These are phyloP conservation scores for Leishmania lainsoni DNA, from an alignment of 208 protist genomes.

Conservation along the genomic window DNA sequence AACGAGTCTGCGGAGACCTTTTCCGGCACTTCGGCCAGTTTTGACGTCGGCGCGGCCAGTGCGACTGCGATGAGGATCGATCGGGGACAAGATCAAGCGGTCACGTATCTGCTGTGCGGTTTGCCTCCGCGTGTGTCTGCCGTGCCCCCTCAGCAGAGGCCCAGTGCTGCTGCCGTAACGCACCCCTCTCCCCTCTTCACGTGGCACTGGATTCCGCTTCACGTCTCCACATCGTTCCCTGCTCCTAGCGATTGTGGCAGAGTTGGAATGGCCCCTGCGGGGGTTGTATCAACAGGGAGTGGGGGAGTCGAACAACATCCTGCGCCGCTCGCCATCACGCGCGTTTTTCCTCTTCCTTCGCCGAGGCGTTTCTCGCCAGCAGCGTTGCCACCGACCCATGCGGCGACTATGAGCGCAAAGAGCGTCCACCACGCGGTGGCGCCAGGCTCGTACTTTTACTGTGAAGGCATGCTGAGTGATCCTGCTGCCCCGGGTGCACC, in stretches of 20 bases:
- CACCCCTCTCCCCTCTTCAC: neutral
- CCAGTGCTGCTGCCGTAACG: neutral
- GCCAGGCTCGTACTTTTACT: neutral
- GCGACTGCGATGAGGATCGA: neutral
- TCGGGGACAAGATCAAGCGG: neutral
- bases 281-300: neutral
- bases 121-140: neutral
- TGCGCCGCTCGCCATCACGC: neutral
- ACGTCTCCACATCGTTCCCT: neutral
- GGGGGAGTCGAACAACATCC: neutral
- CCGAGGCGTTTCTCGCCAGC: neutral
- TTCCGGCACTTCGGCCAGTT: neutral
- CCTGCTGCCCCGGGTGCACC: neutral
- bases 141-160: no score
- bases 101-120: constrained; percentile 16
- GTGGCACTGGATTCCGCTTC: constrained; percentile 13
- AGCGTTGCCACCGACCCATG: neutral
- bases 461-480: neutral
- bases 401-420: neutral
- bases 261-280: neutral
- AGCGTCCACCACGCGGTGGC: neutral
- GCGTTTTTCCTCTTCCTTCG: neutral
- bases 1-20: neutral
- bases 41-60: neutral
- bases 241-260: neutral